Base-by-base conservation (phyloP, 768 basidiomycete species). In the Leccinum longicurvipes region DNA sequence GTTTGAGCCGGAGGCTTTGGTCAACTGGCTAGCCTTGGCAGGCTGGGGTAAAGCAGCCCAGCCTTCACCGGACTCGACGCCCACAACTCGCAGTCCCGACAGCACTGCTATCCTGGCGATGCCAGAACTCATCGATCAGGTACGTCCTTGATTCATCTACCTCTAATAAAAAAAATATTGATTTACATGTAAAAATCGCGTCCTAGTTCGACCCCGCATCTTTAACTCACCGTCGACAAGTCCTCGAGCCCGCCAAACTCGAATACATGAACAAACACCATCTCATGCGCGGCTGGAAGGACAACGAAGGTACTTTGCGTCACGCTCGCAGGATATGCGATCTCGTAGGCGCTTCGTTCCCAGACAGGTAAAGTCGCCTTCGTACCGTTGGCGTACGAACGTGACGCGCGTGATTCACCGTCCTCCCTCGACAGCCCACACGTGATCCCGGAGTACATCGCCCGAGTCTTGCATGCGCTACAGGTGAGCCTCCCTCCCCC, bases 21-120 rank as follows among this genome's bases (percentile, higher is more conserved):
- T 95, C 24, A 98, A 98, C 65, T 98, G 95, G 87, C 80, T 98
- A 8, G 92, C 92, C 6, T 76, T 98, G 17, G 87, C 92, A n/a
- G 95, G 97, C 1, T 98, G 95, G 91, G 91, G 93, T 23, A 64
- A 82, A 79, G 10, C 76, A 80, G 9, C 77, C 77, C 52, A 63
- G 28, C 59, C 67, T 41, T 50, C 69, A 63, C 53, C 58, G 55
- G 59, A 56, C 61, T 60, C 55, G 58, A 58, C 53, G 4, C 51
- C 64, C 36, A 51, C 59, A 21, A 49, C 76, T 29, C 73, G 75
- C 31, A 81, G 82, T 1, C 86, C 87, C 0, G 85, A 87, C 47
- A 86, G 85, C 64, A 89, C 86, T 1, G 71, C 77, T 11, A 67
- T 89, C 12, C 80, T 86, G 82, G 79, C 72, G 29, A 62, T 85